Base-by-base conservation (phyloP, 1,284 basidiomycete genomes). In the Trametes versicolor region DNA sequence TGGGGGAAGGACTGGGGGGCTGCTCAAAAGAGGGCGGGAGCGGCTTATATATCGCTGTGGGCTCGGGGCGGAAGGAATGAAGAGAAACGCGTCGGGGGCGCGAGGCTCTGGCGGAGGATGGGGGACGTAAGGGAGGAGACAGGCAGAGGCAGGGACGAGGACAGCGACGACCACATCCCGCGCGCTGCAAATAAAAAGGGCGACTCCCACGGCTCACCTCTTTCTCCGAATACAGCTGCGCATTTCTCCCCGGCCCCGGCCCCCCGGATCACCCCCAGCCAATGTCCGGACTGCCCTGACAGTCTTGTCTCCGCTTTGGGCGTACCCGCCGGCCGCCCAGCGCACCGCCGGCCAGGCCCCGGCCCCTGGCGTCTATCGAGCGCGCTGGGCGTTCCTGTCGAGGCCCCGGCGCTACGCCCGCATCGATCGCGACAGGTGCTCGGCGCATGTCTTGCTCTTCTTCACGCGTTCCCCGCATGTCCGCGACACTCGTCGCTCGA, bases 1-100 rank as follows among this genome's bases (percentile, higher is more conserved):
- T 45, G 55, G 53, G 37, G 58, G 66, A 69, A 66, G 57, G 68
- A 64, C 64, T 48, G 59, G 49, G 61, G 68, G 62, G 59, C 60
- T 64, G 64, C 64, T 64, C 67, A 52, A 60, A 52, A 45, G 65
- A 64, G 25, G 60, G 71, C 66, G 65, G 58, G 66, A 63, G 64
- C 58, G 64, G 62, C 66, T 70, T 73, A 73, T 70, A 67, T 64
- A 62, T 36, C 34, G 45, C 19, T 23, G 36, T 59, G 25, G 51
- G 65, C 50, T 27, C 52, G 52, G 61, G 61, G 41, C 43, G 64
- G 57, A 37, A 17, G 51, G 57, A 63, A 60, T 58, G 62, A 56
- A 60, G 49, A 60, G 52, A 63, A 48, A 51, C 47, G 59, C 61
- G 67, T 63, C 67, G 63, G 62, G 60, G 37, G 58, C 51, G 68